Conservation (phyloP, 257 asterid species). For the Solanum commersonii region DNA sequence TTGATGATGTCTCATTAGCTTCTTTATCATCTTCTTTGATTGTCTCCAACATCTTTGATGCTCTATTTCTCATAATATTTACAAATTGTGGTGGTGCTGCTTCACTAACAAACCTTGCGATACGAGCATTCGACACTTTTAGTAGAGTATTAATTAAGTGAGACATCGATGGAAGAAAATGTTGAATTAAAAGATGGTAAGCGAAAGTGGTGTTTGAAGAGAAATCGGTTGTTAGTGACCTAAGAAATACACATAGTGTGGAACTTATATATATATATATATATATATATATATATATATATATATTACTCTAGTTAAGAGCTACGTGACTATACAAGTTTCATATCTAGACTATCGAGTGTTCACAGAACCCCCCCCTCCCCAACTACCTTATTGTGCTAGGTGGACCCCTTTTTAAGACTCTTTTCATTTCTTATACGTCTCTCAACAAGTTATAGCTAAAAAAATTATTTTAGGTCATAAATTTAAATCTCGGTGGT, state of each 20-base stretch:
- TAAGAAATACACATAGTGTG: neutral
- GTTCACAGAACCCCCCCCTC: neutral
- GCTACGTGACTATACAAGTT: neutral
- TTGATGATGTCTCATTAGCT: neutral
- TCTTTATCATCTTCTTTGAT: constrained; percentile 65
- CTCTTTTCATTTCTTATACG: neutral
- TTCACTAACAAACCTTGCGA: constrained; percentile 41
- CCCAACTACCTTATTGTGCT: neutral
- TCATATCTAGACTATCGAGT: neutral
- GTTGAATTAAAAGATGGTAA: no score
- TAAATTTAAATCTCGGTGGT: neutral
- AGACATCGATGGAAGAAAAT: neutral
- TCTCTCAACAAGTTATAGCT: neutral
- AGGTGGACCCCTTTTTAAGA: neutral
- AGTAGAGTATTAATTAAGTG: neutral
- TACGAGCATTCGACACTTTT: constrained; percentile 44
- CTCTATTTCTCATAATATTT: constrained; percentile 34
- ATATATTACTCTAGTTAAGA: neutral
- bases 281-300: constrained; percentile 3
- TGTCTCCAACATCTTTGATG: constrained; percentile 56
- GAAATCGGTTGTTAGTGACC: neutral
- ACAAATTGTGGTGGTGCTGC: constrained; percentile 57
- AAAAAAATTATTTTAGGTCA: neutral
- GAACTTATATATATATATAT: constrained; percentile 4
- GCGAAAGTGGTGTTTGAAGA: neutral